Base-by-base conservation (phyloP, 208 protist genomes). In the Acanthamoeba triangularis region DNA sequence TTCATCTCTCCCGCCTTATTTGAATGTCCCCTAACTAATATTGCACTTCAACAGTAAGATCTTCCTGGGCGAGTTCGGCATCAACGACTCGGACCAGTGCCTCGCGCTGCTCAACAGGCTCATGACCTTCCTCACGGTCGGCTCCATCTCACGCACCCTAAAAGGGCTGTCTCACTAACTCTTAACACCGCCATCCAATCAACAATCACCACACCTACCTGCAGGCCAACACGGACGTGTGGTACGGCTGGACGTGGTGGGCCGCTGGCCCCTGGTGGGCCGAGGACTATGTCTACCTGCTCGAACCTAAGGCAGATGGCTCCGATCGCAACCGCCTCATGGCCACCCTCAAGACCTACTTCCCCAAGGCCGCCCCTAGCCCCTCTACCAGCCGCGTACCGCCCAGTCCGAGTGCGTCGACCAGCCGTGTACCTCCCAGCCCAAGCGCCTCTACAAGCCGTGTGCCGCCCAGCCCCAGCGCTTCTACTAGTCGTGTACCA, bases 281-380 rank as follows among this genome's bases (percentile, higher is more conserved):
- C 1, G 2, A 49, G 5, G 47, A 56, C 78, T 59, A 85, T 23
- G 3, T 85, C 0, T 61, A 85, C 78, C 44, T 85, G 5, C 0
- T 85, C 28, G 25, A 85, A 13, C 78, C 78, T 44, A 85, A 85
- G 23, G 44, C 41, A 8, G 78, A 85, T 8, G 44, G 37, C 2
- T 18, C 78, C 23, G 78, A 85, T 18, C 44, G 78, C 78, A 85
- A 85, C 78, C 16, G 78, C 28, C 18, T 85, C 41, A 85, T 85
- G 78, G 35, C 23, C 18, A 85, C 25, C 44, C 78, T 85, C 41
- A 0, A 85, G 78, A 18, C 8, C 16, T 85, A 85, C 44, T 85
- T 65, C 59, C 59, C 59, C 56, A 61, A 3, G n/a, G n/a, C n/a
- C n/a, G n/a, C 37, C 37, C 37, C 37, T 1, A 41, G 37, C 37